Percentiles rank a stretch among this genome's conserved stretches.
Conservation (phyloP, 495 filamentous ascomycete species). For the Aspergillus indologenus region DNA sequence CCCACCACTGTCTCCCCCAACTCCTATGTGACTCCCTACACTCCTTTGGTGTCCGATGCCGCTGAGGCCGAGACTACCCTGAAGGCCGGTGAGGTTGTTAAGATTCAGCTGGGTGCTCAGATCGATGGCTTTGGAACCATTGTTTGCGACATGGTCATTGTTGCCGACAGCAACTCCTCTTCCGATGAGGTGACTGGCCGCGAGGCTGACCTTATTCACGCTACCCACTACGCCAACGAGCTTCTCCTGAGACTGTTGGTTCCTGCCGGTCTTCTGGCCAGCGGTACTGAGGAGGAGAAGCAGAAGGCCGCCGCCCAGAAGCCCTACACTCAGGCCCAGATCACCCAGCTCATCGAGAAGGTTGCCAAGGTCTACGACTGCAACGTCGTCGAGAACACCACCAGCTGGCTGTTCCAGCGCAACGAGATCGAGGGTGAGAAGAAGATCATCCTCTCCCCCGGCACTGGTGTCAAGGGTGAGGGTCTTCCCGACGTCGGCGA, state of each 20-base stretch:
- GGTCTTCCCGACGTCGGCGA: constrained; percentile 87
- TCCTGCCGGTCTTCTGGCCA: constrained; percentile 77
- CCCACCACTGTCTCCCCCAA: constrained; percentile 94
- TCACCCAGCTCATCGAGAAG: constrained; percentile 84
- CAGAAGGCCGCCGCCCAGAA: constrained; percentile 81
- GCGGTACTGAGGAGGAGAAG: constrained; percentile 90
- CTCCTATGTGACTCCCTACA: constrained; percentile 95
- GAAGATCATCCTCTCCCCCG: constrained; percentile 92
- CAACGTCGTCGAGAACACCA: constrained; percentile 95
- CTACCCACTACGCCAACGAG: constrained; percentile 94
- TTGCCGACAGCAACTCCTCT: constrained; percentile 38
- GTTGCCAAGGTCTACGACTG: constrained; percentile 86
- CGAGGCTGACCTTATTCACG: constrained; percentile 81
- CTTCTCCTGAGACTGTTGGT: constrained; percentile 86
- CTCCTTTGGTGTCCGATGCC: constrained; percentile 78
- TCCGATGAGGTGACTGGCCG: constrained; percentile 65
- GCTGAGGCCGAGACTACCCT: constrained; percentile 76
- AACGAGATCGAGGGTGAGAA: constrained; percentile 98
- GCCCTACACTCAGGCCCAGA: constrained; percentile 74
- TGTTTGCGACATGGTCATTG: constrained; percentile 86
- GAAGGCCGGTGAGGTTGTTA: constrained; percentile 80
- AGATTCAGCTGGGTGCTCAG: constrained; percentile 97
- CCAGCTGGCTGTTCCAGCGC: constrained; percentile 89
- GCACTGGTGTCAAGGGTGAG: constrained; percentile 83
- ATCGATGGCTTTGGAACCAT: constrained; percentile 97